Conservation (phyloP, 208 protist genomes). For the Leishmania arabica region DNA sequence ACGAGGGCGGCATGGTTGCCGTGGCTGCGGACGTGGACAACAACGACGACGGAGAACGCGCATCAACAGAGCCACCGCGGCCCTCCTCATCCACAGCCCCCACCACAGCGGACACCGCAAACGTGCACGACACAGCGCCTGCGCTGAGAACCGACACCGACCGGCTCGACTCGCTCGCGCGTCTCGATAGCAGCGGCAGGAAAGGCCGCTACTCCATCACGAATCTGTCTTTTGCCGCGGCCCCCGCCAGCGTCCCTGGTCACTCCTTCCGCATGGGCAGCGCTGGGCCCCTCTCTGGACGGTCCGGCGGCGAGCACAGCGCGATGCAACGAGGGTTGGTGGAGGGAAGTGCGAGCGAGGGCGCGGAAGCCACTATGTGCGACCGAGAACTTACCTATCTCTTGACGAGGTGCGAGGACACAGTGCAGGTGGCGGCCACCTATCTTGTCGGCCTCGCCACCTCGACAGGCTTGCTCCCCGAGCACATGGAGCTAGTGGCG, state of each 20-base stretch:
- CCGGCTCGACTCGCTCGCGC: not conserved
- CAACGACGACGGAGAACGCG: not conserved
- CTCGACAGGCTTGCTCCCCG: slow-evolving; percentile 26
- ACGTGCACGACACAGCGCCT: not conserved
- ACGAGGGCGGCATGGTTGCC: not conserved
- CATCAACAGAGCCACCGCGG: not conserved
- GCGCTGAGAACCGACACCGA: not conserved
- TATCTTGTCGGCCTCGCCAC: slow-evolving; percentile 34
- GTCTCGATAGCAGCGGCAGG: not conserved
- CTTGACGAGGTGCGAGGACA: slow-evolving; percentile 23
- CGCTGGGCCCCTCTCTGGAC: not conserved
- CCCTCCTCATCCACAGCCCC: not conserved
- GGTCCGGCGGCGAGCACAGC: not conserved
- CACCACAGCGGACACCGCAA: not conserved
- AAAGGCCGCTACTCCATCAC: slow-evolving; percentile 25
- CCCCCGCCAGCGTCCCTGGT: not conserved
- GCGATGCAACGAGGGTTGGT: not conserved
- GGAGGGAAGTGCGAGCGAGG: too few relatives aligned
- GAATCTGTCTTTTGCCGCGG: slow-evolving; percentile 19
- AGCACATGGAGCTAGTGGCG: slow-evolving; percentile 19
- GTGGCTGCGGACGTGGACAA: not conserved
- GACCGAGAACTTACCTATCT: slow-evolving; percentile 11
- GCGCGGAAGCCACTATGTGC: not conserved
- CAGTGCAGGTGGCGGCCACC: slow-evolving; percentile 14
- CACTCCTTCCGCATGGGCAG: slow-evolving; percentile 1